phyloP scores from a whole-genome alignment of 352 stramenopile species.

The Globisporangium parvum region DNA sequence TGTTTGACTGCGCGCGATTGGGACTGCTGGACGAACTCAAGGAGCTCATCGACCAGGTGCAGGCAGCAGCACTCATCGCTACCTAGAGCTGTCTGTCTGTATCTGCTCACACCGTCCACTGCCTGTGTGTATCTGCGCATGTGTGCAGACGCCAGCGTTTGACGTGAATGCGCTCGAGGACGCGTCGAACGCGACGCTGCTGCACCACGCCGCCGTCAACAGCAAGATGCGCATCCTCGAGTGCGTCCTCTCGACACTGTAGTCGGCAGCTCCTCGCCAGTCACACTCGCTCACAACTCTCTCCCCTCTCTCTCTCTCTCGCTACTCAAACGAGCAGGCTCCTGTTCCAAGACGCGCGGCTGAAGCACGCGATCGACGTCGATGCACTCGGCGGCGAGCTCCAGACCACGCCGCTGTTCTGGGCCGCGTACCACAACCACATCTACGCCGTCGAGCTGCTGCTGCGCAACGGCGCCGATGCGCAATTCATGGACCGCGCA shows the following conservation, averaged over 20 bases:
- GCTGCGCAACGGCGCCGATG: constrained; percentile 50
- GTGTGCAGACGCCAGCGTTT: constrained; percentile 32
- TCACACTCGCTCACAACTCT: not conserved
- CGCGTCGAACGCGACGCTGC: constrained; percentile 49
- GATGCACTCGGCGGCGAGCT: constrained; percentile 49
- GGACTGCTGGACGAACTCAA: constrained; percentile 56
- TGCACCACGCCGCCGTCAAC: constrained; percentile 77
- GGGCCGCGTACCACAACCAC: constrained; percentile 67
- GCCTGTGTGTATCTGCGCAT: not conserved
- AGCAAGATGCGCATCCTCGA: constrained; percentile 74
- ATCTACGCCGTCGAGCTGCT: constrained; percentile 77
- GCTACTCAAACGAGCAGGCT: constrained; percentile 20
- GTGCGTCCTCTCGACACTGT: constrained; percentile 23
- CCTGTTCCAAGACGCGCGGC: constrained; percentile 33
- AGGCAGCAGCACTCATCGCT: not conserved
- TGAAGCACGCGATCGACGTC: constrained; percentile 29
- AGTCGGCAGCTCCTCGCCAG: no score
- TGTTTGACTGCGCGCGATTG: constrained; percentile 61
- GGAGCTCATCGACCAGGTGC: constrained; percentile 24
- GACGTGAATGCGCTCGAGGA: constrained; percentile 53
- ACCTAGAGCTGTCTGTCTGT: not conserved
- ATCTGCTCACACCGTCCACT: not conserved
- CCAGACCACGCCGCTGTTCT: constrained; percentile 71
- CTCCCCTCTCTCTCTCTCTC: not conserved
- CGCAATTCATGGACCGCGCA: constrained; percentile 36